Evolutionary conservation across 2,329 filamentous ascomycete genomes (phyloP).

Genomic region (Cordyceps militaris): DNA sequence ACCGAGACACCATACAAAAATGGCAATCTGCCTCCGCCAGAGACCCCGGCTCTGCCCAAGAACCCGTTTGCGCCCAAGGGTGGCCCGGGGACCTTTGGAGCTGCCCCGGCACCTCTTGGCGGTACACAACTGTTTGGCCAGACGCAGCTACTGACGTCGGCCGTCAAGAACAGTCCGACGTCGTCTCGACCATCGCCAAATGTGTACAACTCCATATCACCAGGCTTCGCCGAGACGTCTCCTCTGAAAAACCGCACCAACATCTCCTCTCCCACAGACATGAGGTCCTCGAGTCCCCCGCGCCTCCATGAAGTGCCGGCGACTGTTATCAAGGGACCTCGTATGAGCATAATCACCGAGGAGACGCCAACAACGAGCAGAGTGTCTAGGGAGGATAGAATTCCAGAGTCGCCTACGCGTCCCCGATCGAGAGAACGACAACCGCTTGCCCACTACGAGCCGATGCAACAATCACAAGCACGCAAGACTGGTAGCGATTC

Average conservation of each 20-base stretch:
- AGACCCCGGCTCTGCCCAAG: conserved; percentile 42
- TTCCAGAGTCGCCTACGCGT: conserved; percentile 31
- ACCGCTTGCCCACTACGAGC: conserved; percentile 38
- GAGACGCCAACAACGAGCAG: conserved; percentile 22
- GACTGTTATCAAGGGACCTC: conserved; percentile 20
- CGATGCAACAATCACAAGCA: conserved; percentile 40
- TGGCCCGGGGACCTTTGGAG: conserved; percentile 22
- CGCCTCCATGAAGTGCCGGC: conserved; percentile 25
- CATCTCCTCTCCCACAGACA: conserved; percentile 37
- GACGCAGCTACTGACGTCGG: conserved; percentile 47
- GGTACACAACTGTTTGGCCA: conserved; percentile 47
- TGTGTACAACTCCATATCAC: conserved; percentile 38
- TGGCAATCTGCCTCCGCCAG: conserved; percentile 25
- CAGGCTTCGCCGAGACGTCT: conserved; percentile 38
- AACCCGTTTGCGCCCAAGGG: conserved; percentile 36
- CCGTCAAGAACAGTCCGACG: conserved; percentile 46
- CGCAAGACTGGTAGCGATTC: conserved; percentile 25
- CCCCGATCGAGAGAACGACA: conserved; percentile 20
- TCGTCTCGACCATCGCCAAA: conserved; percentile 51
- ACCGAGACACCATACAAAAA: conserved; percentile 26
- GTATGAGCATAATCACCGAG: conserved; percentile 15
- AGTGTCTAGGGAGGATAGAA: conserved; percentile 24
- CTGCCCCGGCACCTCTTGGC: conserved; percentile 29
- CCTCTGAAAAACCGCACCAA: conserved; percentile 44
- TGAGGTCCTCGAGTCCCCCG: conserved; percentile 35